phyloP scores from a whole-genome alignment of 2,329 filamentous ascomycete species.

The Sordariomycetes sp. region DNA sequence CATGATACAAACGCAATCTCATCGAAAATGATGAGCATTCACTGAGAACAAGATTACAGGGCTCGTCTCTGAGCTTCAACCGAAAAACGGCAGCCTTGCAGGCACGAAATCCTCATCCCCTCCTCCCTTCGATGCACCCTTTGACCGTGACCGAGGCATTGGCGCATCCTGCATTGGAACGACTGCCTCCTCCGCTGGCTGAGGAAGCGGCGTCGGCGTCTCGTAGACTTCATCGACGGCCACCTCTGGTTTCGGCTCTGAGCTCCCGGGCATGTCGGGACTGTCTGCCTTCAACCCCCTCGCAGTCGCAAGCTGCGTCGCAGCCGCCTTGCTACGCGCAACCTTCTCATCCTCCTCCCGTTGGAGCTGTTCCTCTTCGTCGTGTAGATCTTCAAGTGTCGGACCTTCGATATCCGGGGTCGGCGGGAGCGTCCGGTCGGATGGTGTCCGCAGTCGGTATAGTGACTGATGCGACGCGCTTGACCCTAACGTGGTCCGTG shows the following conservation, averaged over 20 bases:
- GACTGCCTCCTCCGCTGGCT: neutral
- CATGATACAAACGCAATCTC: neutral
- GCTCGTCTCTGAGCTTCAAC: neutral
- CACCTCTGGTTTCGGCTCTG: slow-evolving; percentile 16
- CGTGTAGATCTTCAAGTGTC: slow-evolving; percentile 41
- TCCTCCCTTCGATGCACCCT: neutral
- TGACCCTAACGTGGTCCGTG: slow-evolving; percentile 49
- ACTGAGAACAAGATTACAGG: neutral
- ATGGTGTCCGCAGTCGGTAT: slow-evolving; percentile 12
- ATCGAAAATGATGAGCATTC: too few species aligned
- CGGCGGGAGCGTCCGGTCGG: slow-evolving; percentile 15
- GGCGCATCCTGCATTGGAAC: neutral
- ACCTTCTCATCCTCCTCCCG: slow-evolving; percentile 44
- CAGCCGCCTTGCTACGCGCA: slow-evolving; percentile 42
- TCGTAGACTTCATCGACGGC: slow-evolving; percentile 21
- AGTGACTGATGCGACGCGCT: slow-evolving; percentile 23
- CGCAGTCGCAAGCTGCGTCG: slow-evolving; percentile 38
- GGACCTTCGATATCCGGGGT: slow-evolving; percentile 28
- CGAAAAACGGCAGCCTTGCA: slow-evolving; percentile 48
- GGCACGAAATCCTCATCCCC: slow-evolving; percentile 38
- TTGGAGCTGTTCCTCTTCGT: slow-evolving; percentile 42
- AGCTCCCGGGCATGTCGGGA: slow-evolving; percentile 4
- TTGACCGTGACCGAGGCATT: neutral
- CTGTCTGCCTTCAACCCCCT: slow-evolving; percentile 30
- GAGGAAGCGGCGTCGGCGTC: neutral